Evolutionary conservation across 2,329 filamentous ascomycete genomes (phyloP).

Genomic region (Plectosphaerella cucumerina): DNA sequence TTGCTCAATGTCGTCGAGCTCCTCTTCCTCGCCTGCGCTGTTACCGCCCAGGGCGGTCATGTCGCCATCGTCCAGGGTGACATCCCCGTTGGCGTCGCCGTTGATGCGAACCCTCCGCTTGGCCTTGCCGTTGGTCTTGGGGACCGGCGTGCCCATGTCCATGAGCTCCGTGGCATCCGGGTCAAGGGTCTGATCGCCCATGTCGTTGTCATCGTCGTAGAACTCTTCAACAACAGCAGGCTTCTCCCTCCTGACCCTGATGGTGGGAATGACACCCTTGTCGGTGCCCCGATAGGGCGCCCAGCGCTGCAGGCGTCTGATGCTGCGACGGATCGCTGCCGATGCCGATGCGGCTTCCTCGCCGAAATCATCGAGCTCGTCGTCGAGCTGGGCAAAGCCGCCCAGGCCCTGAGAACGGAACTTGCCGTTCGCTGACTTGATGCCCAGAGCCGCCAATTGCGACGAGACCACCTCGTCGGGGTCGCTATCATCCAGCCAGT

Average conservation of each 20-base stretch:
- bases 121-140: neutral
- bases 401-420: conserved; percentile 57
- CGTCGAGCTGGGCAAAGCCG: conserved; percentile 58
- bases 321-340: conserved; percentile 59
- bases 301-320: conserved; percentile 69
- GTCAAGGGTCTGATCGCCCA: conserved; percentile 2
- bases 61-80: conserved; percentile 46
- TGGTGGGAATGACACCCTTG: conserved; percentile 41
- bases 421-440: conserved; percentile 20
- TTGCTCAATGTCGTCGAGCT: conserved; percentile 31
- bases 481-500: conserved; percentile 60
- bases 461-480: conserved; percentile 43
- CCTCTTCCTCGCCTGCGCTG: conserved; percentile 27
- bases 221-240: conserved; percentile 10
- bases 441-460: conserved; percentile 23
- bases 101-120: conserved; percentile 16
- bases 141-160: conserved; percentile 1
- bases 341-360: conserved; percentile 67
- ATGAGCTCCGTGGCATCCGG: conserved; percentile 20
- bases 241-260: conserved; percentile 33
- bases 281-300: conserved; percentile 41
- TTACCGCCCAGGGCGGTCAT: conserved; percentile 12
- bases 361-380: conserved; percentile 69
- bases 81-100: conserved; percentile 35
- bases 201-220: conserved; percentile 14